Percentiles rank a stretch among this genome's conserved stretches.
phyloP scores from a whole-genome alignment of 495 filamentous ascomycete genomes.

The Talaromyces wortmannii region DNA sequence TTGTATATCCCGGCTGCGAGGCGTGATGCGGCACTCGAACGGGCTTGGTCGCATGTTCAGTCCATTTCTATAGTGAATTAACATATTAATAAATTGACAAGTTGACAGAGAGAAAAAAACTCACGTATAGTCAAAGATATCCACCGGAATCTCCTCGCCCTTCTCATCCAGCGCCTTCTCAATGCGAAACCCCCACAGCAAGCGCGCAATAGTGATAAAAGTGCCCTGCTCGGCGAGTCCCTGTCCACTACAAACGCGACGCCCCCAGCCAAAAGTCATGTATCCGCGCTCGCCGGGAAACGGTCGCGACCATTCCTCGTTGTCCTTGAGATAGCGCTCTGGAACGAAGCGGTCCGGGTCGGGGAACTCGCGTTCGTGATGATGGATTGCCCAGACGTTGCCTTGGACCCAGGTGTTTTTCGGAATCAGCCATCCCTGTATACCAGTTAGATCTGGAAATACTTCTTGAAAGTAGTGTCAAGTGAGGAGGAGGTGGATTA shows the following conservation, averaged over 20 bases:
- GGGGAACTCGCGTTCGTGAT: constrained; percentile 33
- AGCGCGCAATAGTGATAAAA: constrained; percentile 7
- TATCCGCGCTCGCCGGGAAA: constrained; percentile 55
- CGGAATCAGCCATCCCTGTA: constrained; percentile 16
- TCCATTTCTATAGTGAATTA: no score
- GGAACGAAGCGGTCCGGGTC: constrained; percentile 27
- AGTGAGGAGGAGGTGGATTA: not conserved
- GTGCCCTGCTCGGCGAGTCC: constrained; percentile 36
- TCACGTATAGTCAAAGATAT: constrained; percentile 15
- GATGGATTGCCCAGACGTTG: constrained; percentile 30
- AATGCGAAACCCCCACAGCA: no score
- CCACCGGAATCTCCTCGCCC: constrained; percentile 43
- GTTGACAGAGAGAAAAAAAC: no score
- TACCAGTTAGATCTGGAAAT: no score
- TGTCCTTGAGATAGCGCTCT: constrained; percentile 18
- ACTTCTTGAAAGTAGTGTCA: no score
- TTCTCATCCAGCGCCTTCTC: constrained; percentile 18
- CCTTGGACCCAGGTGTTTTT: constrained; percentile 16
- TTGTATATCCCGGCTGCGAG: no score
- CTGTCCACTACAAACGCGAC: constrained; percentile 25
- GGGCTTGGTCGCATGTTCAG: no score
- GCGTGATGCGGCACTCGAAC: no score
- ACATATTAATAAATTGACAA: no score
- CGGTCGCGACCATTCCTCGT: constrained; percentile 26
- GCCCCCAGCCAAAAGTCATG: constrained; percentile 54